phyloP scores from a whole-genome alignment of 768 basidiomycete species.

The Mycena galericulata region DNA sequence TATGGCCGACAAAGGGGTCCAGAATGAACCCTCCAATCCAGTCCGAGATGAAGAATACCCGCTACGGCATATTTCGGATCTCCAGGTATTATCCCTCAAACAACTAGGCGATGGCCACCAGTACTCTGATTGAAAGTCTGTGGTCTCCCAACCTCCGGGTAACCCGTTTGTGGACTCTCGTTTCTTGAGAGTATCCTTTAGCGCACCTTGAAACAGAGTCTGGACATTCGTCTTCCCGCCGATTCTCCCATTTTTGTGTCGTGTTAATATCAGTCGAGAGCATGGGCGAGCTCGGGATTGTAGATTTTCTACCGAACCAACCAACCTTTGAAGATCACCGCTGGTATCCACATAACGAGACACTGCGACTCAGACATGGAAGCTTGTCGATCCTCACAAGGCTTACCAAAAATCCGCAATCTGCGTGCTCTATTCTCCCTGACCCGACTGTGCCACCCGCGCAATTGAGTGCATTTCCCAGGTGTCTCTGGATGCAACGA shows the following conservation, averaged over 20 bases:
- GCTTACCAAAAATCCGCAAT: conserved; percentile 31
- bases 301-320: conserved; percentile 39
- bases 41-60: conserved; percentile 15
- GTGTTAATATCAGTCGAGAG: conserved; percentile 22
- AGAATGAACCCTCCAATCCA: neutral
- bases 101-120: conserved; percentile 15
- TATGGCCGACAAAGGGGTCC: conserved; percentile 3
- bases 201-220: conserved; percentile 6
- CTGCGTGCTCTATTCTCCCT: conserved; percentile 36
- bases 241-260: neutral
- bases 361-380: conserved; percentile 25
- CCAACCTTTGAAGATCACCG: conserved; percentile 40
- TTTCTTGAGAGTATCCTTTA: neutral
- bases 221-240: conserved; percentile 9
- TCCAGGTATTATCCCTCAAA: conserved; percentile 14
- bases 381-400: conserved; percentile 37
- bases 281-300: conserved; percentile 25
- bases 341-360: conserved; percentile 40
- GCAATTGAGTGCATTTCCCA: conserved; percentile 37
- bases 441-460: conserved; percentile 30
- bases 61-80: conserved; percentile 26
- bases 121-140: conserved; percentile 1
- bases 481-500: conserved; percentile 34
- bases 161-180: neutral
- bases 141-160: conserved; percentile 26